A percentile compares a stretch with the other conserved stretches of the same genome.
These are phyloP conservation scores for Schizosaccharomyces lindneri DNA, from an alignment of 805 yeast genomes.

Conservation along the genomic window DNA sequence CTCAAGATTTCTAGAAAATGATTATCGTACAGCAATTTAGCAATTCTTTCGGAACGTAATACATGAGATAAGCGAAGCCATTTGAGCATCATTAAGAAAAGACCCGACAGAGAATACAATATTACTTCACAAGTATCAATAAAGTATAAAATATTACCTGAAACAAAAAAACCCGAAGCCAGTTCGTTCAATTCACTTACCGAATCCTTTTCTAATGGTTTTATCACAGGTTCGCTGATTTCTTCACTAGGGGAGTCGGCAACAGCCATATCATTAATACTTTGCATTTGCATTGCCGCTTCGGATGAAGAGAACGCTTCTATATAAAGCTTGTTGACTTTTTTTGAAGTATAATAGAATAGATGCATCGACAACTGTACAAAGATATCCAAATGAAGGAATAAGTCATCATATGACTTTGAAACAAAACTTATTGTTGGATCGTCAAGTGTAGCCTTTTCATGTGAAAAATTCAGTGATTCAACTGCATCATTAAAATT, in stretches of 20 bases:
- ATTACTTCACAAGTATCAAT: background rate
- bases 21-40: background rate
- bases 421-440: background rate
- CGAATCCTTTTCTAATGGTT: too few relatives aligned
- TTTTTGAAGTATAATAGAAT: background rate
- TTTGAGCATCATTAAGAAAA: background rate
- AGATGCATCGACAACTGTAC: background rate
- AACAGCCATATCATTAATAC: background rate
- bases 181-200: background rate
- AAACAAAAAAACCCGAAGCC: background rate
- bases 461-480: background rate
- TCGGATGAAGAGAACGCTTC: background rate
- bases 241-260: background rate
- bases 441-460: background rate
- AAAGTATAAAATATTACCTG: background rate
- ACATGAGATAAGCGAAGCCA: background rate
- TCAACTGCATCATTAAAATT: background rate
- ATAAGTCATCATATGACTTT: background rate
- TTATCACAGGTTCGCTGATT: background rate
- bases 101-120: background rate
- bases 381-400: background rate
- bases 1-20: background rate
- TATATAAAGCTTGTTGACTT: background rate
- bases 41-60: background rate
- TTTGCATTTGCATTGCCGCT: background rate